Evolutionary conservation across 345 rosid species (phyloP).

Genomic region (Geranium brycei): DNA sequence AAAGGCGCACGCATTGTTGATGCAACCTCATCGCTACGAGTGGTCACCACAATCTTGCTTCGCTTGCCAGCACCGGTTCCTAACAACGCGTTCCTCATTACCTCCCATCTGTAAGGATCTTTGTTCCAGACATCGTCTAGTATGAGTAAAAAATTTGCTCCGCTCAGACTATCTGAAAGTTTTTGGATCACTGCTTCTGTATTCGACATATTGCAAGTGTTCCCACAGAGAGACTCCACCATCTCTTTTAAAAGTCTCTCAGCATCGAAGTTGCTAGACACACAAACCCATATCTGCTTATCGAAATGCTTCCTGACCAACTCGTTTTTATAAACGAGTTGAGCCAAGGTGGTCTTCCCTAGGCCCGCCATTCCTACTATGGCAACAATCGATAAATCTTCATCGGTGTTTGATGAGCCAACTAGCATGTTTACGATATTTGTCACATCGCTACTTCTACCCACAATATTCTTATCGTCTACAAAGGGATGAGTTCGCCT

Average conservation of each 20-base stretch:
- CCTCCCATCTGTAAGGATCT: conserved; percentile 2
- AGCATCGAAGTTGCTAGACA: conserved; percentile 6
- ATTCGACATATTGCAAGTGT: neutral
- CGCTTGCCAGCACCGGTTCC: neutral
- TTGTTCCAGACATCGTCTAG: conserved; percentile 17
- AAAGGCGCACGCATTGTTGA: neutral
- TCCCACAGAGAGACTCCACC: conserved; percentile 1
- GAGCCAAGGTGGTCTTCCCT: conserved; percentile 15
- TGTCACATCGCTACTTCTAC: conserved; percentile 7
- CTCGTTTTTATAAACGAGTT: conserved; percentile 3
- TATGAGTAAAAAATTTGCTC: conserved; percentile 5
- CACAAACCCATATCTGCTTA: conserved; percentile 8
- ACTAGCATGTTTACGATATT: conserved; percentile 5
- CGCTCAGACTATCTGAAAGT: neutral
- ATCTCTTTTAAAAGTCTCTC: conserved; percentile 8
- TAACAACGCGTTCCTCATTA: neutral
- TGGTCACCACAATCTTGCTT: conserved; percentile 9
- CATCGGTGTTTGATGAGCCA: neutral
- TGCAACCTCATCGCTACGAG: conserved; percentile 3
- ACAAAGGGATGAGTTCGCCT: conserved; percentile 1
- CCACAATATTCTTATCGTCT: conserved; percentile 3
- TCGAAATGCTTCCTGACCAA: conserved; percentile 6
- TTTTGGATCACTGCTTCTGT: neutral
- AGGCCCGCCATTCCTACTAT: conserved; percentile 13
- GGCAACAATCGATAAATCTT: conserved; percentile 2